Evolutionary conservation across 768 basidiomycete genomes (phyloP), one percentile per base, ranked within the genome.

Genomic region (Collybia mongolica): DNA sequence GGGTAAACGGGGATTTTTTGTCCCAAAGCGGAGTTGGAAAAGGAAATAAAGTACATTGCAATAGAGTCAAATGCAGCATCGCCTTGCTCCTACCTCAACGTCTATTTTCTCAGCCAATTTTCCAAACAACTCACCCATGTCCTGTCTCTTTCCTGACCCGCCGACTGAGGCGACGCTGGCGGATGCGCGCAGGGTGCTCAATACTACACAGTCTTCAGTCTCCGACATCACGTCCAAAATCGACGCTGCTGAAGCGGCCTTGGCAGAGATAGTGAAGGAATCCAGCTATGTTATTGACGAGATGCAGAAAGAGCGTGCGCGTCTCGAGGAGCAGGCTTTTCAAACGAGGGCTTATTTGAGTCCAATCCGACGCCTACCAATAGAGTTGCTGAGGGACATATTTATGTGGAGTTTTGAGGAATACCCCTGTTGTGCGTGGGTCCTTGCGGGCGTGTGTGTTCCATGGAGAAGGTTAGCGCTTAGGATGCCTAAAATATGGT

Each of bases 361-460:
- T 9, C 88, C 88, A 26, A 83, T 91, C 54, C 73, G 84, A 23
- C 72, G 85, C 37, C 72, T 92, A 20, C 89, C 89, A 1, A 68
- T 76, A 32, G 90, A 92, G 57, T 69, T 92, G n/a, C 73, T 90
- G 44, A 75, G 84, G 47, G 79, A 83, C 51, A 81, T 92, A 58
- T 92, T 92, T 60, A 61, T 81, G 53, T 79, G 80, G 67, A 77
- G 76, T 57, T 90, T 88, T 54, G 81, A 86, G 48, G 79, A 81
- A 48, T 75, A 86, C 62, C 79, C 85, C n/a, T 85, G 83, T 60
- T 82, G 80, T 60, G 84, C 86, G 6, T 91, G 89, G 89, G 77
- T 84, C 19, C 76, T 90, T 37, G 76, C 86, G 3, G 78, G 85
- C 0, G 87, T 90, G 3, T 88, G 81, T 54, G 62, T 74, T 6